Evolutionary conservation across 2,329 filamentous ascomycete species (phyloP).

Genomic region (Didymella pomorum): DNA sequence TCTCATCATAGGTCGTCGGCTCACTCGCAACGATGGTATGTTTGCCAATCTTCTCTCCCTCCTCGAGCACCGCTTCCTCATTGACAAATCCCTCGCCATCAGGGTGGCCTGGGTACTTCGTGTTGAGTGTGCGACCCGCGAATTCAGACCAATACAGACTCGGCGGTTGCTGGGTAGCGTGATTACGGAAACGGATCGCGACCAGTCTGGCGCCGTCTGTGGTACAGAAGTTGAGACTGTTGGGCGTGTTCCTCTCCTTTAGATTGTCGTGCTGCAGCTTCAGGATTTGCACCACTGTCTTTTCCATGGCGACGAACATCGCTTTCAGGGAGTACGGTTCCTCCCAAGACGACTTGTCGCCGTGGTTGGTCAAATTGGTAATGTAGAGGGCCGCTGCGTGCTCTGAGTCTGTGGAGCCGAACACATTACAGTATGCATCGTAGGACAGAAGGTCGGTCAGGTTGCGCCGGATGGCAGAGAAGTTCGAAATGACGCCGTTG

Average conservation of each 20-base stretch:
- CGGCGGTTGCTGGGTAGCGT: constrained; percentile 60
- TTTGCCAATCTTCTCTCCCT: constrained; percentile 55
- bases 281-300: constrained; percentile 58
- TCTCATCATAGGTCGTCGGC: constrained; percentile 61
- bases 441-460: constrained; percentile 56
- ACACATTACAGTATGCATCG: constrained; percentile 58
- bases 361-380: constrained; percentile 54
- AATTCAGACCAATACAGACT: constrained; percentile 60
- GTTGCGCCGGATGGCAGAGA: constrained; percentile 57
- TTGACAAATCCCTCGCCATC: constrained; percentile 51
- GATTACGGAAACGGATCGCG: constrained; percentile 62
- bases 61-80: constrained; percentile 45
- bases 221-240: constrained; percentile 61
- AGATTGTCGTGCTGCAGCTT: constrained; percentile 55
- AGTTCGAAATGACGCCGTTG: constrained; percentile 61
- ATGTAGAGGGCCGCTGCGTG: constrained; percentile 61
- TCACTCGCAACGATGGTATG: constrained; percentile 64
- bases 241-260: constrained; percentile 53
- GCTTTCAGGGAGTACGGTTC: constrained; percentile 51
- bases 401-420: constrained; percentile 63
- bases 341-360: constrained; percentile 54
- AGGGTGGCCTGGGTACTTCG: constrained; percentile 60
- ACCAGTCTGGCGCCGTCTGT: constrained; percentile 61
- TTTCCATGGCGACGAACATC: constrained; percentile 58
- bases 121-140: constrained; percentile 62